These are phyloP conservation scores for Hirschfeldia incana DNA, from an alignment of 345 rosid genomes.

Conservation along the genomic window DNA sequence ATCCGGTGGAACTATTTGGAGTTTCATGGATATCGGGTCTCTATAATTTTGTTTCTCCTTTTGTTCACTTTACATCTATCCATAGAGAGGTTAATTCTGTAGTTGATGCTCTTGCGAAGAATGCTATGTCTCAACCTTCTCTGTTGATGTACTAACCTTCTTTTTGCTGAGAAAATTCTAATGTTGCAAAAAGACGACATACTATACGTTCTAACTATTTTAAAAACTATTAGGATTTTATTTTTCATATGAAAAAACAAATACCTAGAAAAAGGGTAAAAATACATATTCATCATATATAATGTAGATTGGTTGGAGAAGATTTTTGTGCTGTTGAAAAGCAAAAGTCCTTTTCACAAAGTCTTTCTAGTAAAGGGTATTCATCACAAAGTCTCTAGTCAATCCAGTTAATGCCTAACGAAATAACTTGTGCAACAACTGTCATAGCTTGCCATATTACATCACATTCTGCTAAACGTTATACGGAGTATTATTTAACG, in stretches of 20 bases:
- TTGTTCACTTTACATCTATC: no score
- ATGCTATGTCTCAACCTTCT: no score
- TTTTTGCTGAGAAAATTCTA: no score
- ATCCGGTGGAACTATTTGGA: no score
- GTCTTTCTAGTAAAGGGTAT: not conserved
- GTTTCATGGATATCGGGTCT: no score
- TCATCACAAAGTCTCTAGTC: not conserved
- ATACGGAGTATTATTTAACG: not conserved
- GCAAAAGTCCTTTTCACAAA: not conserved
- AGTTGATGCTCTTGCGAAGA: no score
- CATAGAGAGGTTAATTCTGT: no score
- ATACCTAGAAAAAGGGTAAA: not conserved
- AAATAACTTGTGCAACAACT: conserved; percentile 23
- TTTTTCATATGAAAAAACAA: not conserved
- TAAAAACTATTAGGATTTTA: no score
- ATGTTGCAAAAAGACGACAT: no score
- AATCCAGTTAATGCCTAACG: not conserved
- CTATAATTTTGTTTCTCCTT: no score
- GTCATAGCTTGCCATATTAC: conserved; percentile 34
- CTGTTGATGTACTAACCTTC: no score
- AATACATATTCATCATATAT: not conserved
- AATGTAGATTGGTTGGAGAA: not conserved
- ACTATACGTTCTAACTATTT: no score
- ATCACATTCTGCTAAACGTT: conserved; percentile 9
- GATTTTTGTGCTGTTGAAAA: not conserved